Evolutionary conservation across 768 basidiomycete genomes (phyloP), one percentile per base, ranked within the genome.

Genomic region (Coprinopsis cinerea): DNA sequence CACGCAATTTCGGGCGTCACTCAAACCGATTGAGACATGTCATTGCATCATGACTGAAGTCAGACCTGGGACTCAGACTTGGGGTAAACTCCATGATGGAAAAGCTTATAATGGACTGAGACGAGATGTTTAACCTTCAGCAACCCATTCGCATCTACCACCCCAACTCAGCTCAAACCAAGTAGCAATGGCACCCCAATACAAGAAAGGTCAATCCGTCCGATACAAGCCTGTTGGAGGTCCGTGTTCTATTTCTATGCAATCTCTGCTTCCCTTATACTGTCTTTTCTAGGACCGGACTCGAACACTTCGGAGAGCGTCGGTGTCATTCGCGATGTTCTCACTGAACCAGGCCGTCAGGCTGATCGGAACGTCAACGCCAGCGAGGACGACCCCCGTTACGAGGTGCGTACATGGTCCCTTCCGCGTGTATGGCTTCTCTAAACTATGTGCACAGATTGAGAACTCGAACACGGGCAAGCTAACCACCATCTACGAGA

Each of bases 111-210:
- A n/a, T n/a, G n/a, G n/a, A n/a, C n/a, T n/a, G n/a, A n/a, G n/a
- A n/a, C n/a, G n/a, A n/a, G n/a, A n/a, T n/a, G n/a, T n/a, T n/a
- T n/a, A n/a, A n/a, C n/a, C n/a, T n/a, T n/a, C n/a, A n/a, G n/a
- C n/a, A n/a, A n/a, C n/a, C n/a, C n/a, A n/a, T n/a, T n/a, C n/a
- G n/a, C n/a, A n/a, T n/a, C n/a, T n/a, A n/a, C n/a, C n/a, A n/a
- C n/a, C n/a, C n/a, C n/a, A n/a, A n/a, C n/a, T n/a, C n/a, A n/a
- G n/a, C n/a, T n/a, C n/a, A n/a, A n/a, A n/a, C n/a, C n/a, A n/a
- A n/a, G n/a, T n/a, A n/a, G n/a, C n/a, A 23, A 51, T 51, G 49
- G 43, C 49, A 28, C 49, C 49, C 39, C 49, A 51, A 28, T 51
- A 22, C 43, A 45, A 51, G 35, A 17, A 23, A 2, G 49, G 49